Conservation (phyloP, 768 basidiomycete genomes). For the Russula sp. region DNA sequence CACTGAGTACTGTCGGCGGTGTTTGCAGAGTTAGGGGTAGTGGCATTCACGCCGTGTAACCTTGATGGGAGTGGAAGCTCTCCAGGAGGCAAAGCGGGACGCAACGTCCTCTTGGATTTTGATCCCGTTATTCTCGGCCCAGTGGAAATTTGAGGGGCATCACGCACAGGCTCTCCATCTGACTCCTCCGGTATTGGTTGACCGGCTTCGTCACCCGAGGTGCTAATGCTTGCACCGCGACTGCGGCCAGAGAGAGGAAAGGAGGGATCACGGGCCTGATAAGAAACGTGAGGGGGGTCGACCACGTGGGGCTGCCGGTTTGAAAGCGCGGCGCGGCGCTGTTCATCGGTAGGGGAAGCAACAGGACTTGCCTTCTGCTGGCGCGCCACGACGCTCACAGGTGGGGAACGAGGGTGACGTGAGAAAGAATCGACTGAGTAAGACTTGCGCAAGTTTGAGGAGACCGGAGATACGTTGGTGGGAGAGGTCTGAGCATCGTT, state of each 20-base stretch:
- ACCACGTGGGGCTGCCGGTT: constrained; percentile 24
- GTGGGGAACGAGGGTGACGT: constrained; percentile 39
- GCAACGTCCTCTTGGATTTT: constrained; percentile 36
- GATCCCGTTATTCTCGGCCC: constrained; percentile 6
- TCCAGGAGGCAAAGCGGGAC: constrained; percentile 35
- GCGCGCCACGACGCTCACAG: constrained; percentile 31
- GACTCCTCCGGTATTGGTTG: constrained; percentile 45
- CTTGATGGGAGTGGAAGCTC: constrained; percentile 37
- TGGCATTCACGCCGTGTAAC: constrained; percentile 20
- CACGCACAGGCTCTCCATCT: constrained; percentile 53
- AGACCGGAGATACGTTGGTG: constrained; percentile 34
- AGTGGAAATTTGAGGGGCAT: constrained; percentile 1
- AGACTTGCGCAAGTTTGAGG: constrained; percentile 62
- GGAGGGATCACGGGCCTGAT: constrained; percentile 42
- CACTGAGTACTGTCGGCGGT: constrained; percentile 1
- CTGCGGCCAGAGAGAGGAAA: constrained; percentile 42
- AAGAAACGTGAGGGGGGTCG: constrained; percentile 35
- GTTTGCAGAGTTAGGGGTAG: background rate
- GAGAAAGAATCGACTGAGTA: constrained; percentile 77
- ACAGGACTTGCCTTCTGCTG: constrained; percentile 13
- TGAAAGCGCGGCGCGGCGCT: constrained; percentile 7
- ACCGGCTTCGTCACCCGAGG: constrained; percentile 43
- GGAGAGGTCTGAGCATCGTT: constrained; percentile 31
- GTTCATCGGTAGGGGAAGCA: constrained; percentile 12
- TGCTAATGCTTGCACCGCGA: constrained; percentile 56